A percentile compares a stretch with the other conserved stretches of the same genome.
These are phyloP conservation scores for Cystoisospora suis DNA, from an alignment of 169 alveolate genomes.

Conservation along the genomic window DNA sequence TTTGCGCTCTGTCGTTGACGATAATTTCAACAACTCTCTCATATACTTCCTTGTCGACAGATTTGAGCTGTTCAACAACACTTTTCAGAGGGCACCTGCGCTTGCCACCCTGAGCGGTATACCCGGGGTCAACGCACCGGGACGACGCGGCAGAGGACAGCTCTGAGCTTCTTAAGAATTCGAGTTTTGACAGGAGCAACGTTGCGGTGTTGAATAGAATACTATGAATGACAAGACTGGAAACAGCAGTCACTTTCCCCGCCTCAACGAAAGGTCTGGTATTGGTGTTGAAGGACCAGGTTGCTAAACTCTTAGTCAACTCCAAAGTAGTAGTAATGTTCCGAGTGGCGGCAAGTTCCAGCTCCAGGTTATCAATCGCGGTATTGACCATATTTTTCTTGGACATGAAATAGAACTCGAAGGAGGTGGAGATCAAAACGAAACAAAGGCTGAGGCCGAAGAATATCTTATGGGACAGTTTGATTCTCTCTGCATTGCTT, in stretches of 20 bases:
- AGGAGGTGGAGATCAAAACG: background rate
- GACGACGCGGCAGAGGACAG: background rate
- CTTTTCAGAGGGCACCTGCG: background rate
- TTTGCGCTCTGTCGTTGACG: background rate
- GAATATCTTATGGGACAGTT: background rate
- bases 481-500: background rate
- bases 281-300: background rate
- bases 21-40: background rate
- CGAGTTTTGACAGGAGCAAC: background rate
- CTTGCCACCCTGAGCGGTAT: conserved; percentile 2
- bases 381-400: background rate
- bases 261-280: conserved; percentile 19
- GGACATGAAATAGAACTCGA: background rate
- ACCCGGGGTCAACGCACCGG: background rate
- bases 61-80: background rate
- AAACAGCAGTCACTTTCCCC: background rate
- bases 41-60: background rate
- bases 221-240: background rate
- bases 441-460: background rate
- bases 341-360: background rate
- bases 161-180: background rate
- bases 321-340: background rate
- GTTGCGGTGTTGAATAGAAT: background rate
- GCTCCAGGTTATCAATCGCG: background rate
- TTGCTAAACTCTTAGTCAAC: background rate